Evolutionary conservation across 371 early-diverging fungal species (phyloP), one percentile per base, ranked within the genome.

Genomic region (Globomyces sp.): DNA sequence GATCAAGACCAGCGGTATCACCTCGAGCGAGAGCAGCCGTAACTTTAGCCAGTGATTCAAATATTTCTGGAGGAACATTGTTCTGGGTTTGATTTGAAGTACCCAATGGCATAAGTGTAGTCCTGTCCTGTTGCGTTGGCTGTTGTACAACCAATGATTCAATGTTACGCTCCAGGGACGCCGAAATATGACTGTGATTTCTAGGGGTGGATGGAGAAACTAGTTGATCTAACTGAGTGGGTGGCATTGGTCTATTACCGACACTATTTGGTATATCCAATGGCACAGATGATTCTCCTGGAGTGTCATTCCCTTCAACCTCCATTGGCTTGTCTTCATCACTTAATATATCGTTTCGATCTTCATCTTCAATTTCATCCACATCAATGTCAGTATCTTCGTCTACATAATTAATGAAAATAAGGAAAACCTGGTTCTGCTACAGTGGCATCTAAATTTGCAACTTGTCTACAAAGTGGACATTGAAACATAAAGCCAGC

Each of bases 391-490:
- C 8, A 36, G 40, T 55, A 9, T 55, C 55, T 39, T 55, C 55
- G n/a, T 55, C 55, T 40, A 11, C 40, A 37, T 55, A 36, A 55
- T 24, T 24, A 24, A 24, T 24, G 24, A 24, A 24, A 24, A 0
- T 24, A 24, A 24, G 24, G 24, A 24, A 24, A 24, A 24, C 24
- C 24, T 24, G 24, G 24, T 24, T 70, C 72, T 10, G 58, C 86
- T 9, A 90, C 91, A 70, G 82, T 85, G 43, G 89, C 92, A 53
- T 91, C 92, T 48, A 95, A 76, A 77, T 94, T 92, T 1, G 95
- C 93, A 68, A 90, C 94, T 41, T 92, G 90, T 58, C 95, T 87
- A 72, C 95, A 95, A 46, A 94, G 80, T 48, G 95, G 94, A 74
- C 95, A 95, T 66, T 85, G 76, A 68, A 76, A 76, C 71, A 76